phyloP scores from a whole-genome alignment of 352 stramenopile species.

The Pythium pyrilobum region DNA sequence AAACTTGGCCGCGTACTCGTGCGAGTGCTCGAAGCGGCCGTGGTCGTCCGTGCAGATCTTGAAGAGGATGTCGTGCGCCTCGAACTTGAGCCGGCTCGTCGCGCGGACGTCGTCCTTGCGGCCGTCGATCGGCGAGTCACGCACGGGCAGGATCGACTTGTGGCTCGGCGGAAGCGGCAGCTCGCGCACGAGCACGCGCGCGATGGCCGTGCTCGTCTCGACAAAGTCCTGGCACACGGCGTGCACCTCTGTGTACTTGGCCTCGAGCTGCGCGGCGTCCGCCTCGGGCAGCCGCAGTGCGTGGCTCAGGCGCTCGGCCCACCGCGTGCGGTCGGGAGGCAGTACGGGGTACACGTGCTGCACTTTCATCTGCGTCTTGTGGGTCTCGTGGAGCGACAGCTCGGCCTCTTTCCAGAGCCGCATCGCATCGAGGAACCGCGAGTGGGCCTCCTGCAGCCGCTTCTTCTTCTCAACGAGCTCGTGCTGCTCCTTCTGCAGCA shows the following conservation, averaged over 20 bases:
- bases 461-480: slow-evolving; percentile 45
- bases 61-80: slow-evolving; percentile 87
- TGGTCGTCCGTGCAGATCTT: slow-evolving; percentile 89
- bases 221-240: slow-evolving; percentile 89
- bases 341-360: slow-evolving; percentile 41
- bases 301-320: slow-evolving; percentile 58
- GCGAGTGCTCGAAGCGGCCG: slow-evolving; percentile 85
- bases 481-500: slow-evolving; percentile 53
- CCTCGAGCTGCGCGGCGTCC: slow-evolving; percentile 35
- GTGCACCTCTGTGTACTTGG: slow-evolving; percentile 83
- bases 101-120: slow-evolving; percentile 58
- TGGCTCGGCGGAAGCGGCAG: slow-evolving; percentile 57
- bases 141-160: slow-evolving; percentile 73
- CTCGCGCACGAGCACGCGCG: slow-evolving; percentile 79
- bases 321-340: slow-evolving; percentile 41
- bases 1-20: slow-evolving; percentile 86
- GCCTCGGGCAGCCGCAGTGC: slow-evolving; percentile 39
- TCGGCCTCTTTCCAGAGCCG: slow-evolving; percentile 73
- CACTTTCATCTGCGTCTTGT: slow-evolving; percentile 43
- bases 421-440: slow-evolving; percentile 57
- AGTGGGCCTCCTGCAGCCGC: slow-evolving; percentile 43
- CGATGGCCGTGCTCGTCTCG: slow-evolving; percentile 57
- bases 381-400: slow-evolving; percentile 43
- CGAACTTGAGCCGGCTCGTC: slow-evolving; percentile 61
- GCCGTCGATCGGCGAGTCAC: slow-evolving; percentile 55